Conservation (phyloP, 2,329 filamentous ascomycete genomes). For the Verticillium albo-atrum region DNA sequence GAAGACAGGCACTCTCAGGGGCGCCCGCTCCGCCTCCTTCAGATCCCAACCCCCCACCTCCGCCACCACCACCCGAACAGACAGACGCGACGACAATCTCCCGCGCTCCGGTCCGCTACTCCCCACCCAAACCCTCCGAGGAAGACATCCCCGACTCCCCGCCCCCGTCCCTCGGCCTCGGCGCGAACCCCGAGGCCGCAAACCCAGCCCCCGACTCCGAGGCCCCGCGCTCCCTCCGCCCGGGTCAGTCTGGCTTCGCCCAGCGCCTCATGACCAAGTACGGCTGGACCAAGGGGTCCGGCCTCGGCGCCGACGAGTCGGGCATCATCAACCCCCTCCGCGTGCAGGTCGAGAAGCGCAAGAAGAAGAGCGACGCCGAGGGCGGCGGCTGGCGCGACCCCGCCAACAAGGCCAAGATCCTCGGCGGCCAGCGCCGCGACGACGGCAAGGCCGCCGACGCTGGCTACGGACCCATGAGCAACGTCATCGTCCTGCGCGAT, state of each 20-base stretch:
- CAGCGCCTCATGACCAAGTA: conserved; percentile 88
- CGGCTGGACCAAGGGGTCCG: conserved; percentile 85
- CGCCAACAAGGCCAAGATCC: conserved; percentile 69
- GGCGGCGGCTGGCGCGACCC: conserved; percentile 73
- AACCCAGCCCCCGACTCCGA: conserved; percentile 23
- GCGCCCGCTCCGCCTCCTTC: conserved; percentile 25
- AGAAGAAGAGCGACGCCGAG: conserved; percentile 72
- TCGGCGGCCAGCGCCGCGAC: conserved; percentile 64
- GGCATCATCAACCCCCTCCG: conserved; percentile 83
- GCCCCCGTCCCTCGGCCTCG: conserved; percentile 45
- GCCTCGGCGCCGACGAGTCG: conserved; percentile 74
- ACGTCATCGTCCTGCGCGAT: conserved; percentile 75
- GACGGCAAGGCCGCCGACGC: conserved; percentile 19
- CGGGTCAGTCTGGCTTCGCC: conserved; percentile 80
- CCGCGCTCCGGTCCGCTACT: conserved; percentile 73
- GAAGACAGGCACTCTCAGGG: conserved; percentile 53
- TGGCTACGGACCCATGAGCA: conserved; percentile 69
- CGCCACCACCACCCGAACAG: conserved; percentile 29
- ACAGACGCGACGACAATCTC: conserved; percentile 61
- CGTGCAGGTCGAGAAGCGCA: conserved; percentile 80
- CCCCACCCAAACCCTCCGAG: conserved; percentile 26
- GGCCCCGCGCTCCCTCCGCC: conserved; percentile 55
- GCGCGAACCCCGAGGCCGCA: conserved; percentile 32
- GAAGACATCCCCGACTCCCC: conserved; percentile 33
- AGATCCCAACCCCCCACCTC: conserved; percentile 22